Percentiles rank a stretch among this genome's conserved stretches.
phyloP scores from a whole-genome alignment of 2,329 filamentous ascomycete species.

The Talaromyces sp. region DNA sequence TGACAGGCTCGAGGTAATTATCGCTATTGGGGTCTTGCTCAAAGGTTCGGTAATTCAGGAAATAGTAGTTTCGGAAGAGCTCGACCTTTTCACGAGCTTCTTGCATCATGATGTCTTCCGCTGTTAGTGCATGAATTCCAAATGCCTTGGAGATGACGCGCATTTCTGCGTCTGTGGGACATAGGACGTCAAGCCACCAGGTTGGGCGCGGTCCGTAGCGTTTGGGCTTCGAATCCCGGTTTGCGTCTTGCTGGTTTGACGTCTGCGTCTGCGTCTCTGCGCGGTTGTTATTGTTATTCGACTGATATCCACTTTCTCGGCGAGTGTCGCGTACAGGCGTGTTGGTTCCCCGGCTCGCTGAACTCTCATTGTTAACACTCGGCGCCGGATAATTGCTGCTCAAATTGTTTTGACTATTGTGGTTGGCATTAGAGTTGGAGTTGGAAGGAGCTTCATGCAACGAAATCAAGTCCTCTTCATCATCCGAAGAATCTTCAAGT shows the following conservation, averaged over 20 bases:
- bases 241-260: conserved; percentile 25
- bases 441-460: conserved; percentile 10
- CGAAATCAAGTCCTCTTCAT: conserved; percentile 46
- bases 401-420: conserved; percentile 25
- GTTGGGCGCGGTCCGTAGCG: conserved; percentile 77
- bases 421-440: conserved; percentile 1
- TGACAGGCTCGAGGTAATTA: conserved; percentile 88
- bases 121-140: conserved; percentile 89
- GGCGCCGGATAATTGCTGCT: not conserved
- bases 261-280: conserved; percentile 9
- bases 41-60: conserved; percentile 96
- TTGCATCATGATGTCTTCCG: conserved; percentile 95
- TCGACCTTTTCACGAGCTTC: conserved; percentile 98
- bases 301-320: conserved; percentile 26
- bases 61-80: conserved; percentile 95
- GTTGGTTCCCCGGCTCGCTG: conserved; percentile 2
- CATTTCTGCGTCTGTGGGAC: conserved; percentile 92
- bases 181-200: conserved; percentile 93
- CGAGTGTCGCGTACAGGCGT: conserved; percentile 3
- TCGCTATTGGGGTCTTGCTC: conserved; percentile 89
- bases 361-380: not conserved
- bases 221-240: conserved; percentile 34
- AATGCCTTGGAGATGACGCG: conserved; percentile 87
- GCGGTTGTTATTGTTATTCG: not conserved
- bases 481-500: conserved; percentile 64